A percentile compares a stretch with the other conserved stretches of the same genome.
These are phyloP conservation scores for Diaporthe aspalathi DNA, from an alignment of 2,329 filamentous ascomycete species.

Conservation along the genomic window DNA sequence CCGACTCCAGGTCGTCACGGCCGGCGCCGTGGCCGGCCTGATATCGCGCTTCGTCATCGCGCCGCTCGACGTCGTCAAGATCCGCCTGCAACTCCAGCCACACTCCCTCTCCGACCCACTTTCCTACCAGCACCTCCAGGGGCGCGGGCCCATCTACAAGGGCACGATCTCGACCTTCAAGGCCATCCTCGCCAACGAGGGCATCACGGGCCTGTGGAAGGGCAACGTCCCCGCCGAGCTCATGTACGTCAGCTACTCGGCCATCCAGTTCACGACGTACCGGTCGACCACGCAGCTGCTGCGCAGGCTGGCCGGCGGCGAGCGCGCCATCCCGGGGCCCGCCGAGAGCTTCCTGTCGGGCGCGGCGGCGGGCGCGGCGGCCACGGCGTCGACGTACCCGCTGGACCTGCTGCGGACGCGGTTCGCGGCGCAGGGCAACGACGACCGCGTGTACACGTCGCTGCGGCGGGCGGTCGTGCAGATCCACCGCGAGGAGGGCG, in stretches of 20 bases:
- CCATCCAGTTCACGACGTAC: constrained; percentile 91
- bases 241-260: constrained; percentile 92
- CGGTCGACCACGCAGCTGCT: constrained; percentile 78
- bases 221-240: constrained; percentile 96
- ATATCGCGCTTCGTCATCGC: constrained; percentile 94
- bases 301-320: constrained; percentile 53
- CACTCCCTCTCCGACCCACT: constrained; percentile 83
- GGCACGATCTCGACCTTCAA: constrained; percentile 81
- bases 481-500: constrained; percentile 81
- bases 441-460: constrained; percentile 79
- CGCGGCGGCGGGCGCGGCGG: constrained; percentile 82
- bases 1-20: constrained; percentile 65
- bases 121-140: constrained; percentile 61
- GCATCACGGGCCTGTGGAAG: constrained; percentile 91
- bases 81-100: constrained; percentile 92
- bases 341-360: constrained; percentile 86
- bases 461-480: constrained; percentile 75
- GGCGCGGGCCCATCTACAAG: constrained; percentile 69
- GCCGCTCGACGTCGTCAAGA: constrained; percentile 97
- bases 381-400: constrained; percentile 89
- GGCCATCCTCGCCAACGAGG: constrained; percentile 83
- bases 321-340: constrained; percentile 67
- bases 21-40: constrained; percentile 78
- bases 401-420: constrained; percentile 92
- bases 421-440: constrained; percentile 91